phyloP scores from a whole-genome alignment of 1,139 yeast genomes.

The Nakaseomyces glabratus region DNA sequence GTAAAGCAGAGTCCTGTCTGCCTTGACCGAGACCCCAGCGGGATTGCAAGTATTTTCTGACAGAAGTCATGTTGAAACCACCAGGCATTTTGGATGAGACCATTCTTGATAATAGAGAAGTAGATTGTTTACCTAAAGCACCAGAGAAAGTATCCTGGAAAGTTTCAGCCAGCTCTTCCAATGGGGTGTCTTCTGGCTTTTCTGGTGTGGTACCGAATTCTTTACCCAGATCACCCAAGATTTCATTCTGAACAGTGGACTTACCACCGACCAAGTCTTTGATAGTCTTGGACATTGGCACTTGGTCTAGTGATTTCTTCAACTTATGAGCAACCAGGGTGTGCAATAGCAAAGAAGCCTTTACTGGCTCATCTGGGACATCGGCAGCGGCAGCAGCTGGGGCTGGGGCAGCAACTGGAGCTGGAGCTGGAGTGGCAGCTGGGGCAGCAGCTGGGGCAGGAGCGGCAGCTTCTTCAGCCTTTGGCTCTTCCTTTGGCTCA shows the following conservation, averaged over 20 bases:
- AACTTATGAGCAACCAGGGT: constrained; percentile 91
- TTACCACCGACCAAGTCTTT: constrained; percentile 97
- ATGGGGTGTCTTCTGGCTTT: constrained; percentile 96
- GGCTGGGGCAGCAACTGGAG: constrained; percentile 42
- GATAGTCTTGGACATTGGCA: constrained; percentile 85
- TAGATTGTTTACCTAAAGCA: constrained; percentile 83
- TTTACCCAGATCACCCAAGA: constrained; percentile 94
- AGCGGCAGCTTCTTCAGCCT: constrained; percentile 34
- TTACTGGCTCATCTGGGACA: constrained; percentile 81
- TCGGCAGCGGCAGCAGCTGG: constrained; percentile 58
- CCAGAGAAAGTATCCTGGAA: constrained; percentile 89
- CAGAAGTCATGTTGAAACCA: constrained; percentile 86
- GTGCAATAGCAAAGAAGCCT: constrained; percentile 74
- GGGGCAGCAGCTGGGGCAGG: constrained; percentile 36
- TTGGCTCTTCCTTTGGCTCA: constrained; percentile 34
- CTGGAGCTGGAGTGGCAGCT: constrained; percentile 39
- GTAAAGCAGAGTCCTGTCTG: constrained; percentile 84
- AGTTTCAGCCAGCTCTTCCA: constrained; percentile 87
- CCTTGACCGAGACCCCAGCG: constrained; percentile 90
- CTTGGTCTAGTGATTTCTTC: constrained; percentile 78
- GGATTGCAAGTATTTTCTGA: constrained; percentile 82
- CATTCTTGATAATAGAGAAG: constrained; percentile 79
- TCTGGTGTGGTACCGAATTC: constrained; percentile 97
- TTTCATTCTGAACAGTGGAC: constrained; percentile 96
- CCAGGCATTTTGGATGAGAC: constrained; percentile 99